These are phyloP conservation scores for Tetrastigma voinierianum DNA, from an alignment of 164 flowering plant species.

Conservation along the genomic window DNA sequence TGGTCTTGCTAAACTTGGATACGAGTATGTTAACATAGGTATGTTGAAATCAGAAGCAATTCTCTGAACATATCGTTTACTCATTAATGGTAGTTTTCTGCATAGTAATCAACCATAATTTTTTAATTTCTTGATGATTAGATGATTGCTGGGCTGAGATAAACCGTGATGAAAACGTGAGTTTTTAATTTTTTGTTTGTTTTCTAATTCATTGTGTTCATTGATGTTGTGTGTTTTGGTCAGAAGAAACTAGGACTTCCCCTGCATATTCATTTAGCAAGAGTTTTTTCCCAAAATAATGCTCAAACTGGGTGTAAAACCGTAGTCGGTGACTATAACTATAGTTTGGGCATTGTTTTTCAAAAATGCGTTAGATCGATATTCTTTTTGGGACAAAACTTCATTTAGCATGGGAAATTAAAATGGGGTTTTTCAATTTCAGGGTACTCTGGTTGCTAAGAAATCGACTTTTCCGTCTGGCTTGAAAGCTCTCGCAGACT, in stretches of 20 bases:
- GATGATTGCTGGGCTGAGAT: constrained; percentile 69
- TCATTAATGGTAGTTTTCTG: too few relatives aligned
- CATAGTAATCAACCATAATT: not conserved
- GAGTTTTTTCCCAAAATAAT: too few relatives aligned
- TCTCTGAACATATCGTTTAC: too few relatives aligned
- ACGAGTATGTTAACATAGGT: constrained; percentile 57
- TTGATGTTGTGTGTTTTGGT: not conserved
- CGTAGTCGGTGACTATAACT: too few relatives aligned
- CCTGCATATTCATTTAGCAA: not conserved
- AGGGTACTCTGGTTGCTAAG: constrained; percentile 38
- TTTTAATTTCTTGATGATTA: constrained; percentile 11
- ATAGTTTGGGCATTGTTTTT: too few relatives aligned
- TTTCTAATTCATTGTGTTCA: not conserved
- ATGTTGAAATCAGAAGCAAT: not conserved
- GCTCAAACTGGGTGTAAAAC: too few relatives aligned
- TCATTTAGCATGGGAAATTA: too few relatives aligned
- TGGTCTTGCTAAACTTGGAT: constrained; percentile 55
- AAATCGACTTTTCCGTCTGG: constrained; percentile 47
- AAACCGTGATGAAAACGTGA: constrained; percentile 36
- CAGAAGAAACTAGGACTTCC: too few relatives aligned
- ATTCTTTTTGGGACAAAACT: too few relatives aligned
- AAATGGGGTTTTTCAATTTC: not conserved
- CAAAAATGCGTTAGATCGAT: too few relatives aligned
- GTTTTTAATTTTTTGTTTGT: not conserved
- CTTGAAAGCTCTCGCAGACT: constrained; percentile 46